Evolutionary conservation across 2,329 filamentous ascomycete species (phyloP), one percentile per base, ranked within the genome.

Genomic region (Stagonosporopsis cucurbitacearum): DNA sequence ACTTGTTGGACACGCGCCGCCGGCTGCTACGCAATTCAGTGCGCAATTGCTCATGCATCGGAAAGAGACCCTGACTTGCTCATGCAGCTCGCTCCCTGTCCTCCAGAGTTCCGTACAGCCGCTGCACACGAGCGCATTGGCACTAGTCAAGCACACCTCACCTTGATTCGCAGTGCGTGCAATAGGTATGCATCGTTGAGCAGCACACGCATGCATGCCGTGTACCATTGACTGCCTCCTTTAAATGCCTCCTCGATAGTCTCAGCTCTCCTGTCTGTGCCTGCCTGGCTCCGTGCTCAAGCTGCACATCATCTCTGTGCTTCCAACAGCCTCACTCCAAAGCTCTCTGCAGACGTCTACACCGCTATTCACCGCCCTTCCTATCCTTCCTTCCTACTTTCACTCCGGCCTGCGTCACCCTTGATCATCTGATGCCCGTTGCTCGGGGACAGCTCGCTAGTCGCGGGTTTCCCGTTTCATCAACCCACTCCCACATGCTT

Each of bases 341-440:
- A 12, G 17, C 37, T n/a, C 1, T 45, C 32, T 20, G 44, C 26
- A 12, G 33, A 46, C 42, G 44, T 51, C 52, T 50, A 36, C 50
- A 47, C 43, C 50, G 42, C 50, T 42, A 25, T 52, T 40, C 50
- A 53, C 51, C 51, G 51, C 51, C 37, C 41, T 39, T 54, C 51
- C 49, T 19, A 37, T 44, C 26, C 42, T 52, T 44, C 26, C 42
- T 52, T 39, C 43, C 17, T 54, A 48, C 43, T 43, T 54, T 48
- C 50, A 43, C 41, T 6, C n/a, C 26, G 35, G 35, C 55, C 60
- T 63, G 45, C 57, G 56, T 52, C 58, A 50, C 61, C 48, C 13
- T 23, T 39, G 48, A 64, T 74, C 71, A 73, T 72, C 66, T 73
- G 72, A 75, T 65, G 55, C 48, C 65, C 58, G 40, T 47, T 40